Conservation (phyloP, 495 filamentous ascomycete genomes). For the Terfezia claveryi region DNA sequence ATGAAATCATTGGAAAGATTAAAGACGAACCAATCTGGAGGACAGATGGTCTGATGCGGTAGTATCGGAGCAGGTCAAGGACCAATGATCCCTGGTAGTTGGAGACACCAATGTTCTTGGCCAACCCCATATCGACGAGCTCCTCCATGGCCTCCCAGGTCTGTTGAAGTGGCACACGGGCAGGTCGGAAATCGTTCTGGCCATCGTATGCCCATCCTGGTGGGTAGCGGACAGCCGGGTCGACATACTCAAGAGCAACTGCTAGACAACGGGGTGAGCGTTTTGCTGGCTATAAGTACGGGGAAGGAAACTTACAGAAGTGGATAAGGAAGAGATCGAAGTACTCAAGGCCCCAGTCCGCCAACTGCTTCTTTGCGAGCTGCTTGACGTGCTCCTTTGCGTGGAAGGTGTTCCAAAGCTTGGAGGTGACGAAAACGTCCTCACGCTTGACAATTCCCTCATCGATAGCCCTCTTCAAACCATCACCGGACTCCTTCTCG, state of each 20-base stretch:
- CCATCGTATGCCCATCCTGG: constrained; percentile 51
- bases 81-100: constrained; percentile 75
- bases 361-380: constrained; percentile 48
- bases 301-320: constrained; percentile 30
- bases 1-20: too few relatives aligned
- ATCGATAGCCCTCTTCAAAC: constrained; percentile 65
- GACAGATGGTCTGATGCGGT: constrained; percentile 50
- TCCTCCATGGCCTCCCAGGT: constrained; percentile 81
- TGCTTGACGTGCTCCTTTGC: constrained; percentile 49
- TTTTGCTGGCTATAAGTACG: background rate
- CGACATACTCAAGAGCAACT: constrained; percentile 56
- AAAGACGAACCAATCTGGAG: constrained; percentile 43
- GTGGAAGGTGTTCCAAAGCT: constrained; percentile 85
- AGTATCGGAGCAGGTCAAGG: constrained; percentile 70
- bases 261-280: constrained; percentile 15
- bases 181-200: constrained; percentile 31
- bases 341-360: constrained; percentile 66
- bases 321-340: constrained; percentile 70
- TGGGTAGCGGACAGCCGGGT: constrained; percentile 54
- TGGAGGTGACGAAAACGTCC: constrained; percentile 80
- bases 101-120: constrained; percentile 60
- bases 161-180: constrained; percentile 54
- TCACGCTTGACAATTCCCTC: constrained; percentile 68
- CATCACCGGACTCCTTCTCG: constrained; percentile 63
- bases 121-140: constrained; percentile 45